phyloP scores from a whole-genome alignment of 1,284 basidiomycete species.

The Papiliotrema terrestris region DNA sequence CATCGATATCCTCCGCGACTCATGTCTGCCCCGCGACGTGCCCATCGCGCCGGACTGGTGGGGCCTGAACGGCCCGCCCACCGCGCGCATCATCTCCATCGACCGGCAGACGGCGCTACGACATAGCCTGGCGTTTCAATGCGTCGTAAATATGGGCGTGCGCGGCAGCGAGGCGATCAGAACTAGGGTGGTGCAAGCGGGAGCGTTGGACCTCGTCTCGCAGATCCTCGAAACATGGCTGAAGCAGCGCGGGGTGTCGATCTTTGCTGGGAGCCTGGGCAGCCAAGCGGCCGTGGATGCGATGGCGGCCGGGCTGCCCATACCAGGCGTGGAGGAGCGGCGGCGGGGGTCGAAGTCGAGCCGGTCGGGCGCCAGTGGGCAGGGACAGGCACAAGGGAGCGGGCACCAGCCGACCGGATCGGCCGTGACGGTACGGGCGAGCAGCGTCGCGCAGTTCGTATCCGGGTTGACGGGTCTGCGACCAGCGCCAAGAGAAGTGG shows the following conservation, averaged over 20 bases:
- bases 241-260: constrained; percentile 63
- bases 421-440: neutral
- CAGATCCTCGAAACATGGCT: constrained; percentile 93
- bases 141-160: constrained; percentile 96
- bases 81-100: constrained; percentile 52
- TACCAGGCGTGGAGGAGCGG: constrained; percentile 36
- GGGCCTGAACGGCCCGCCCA: constrained; percentile 48
- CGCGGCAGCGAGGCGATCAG: constrained; percentile 90
- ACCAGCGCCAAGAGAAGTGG: neutral
- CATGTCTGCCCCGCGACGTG: constrained; percentile 52
- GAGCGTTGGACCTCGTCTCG: constrained; percentile 89
- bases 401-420: neutral
- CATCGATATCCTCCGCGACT: constrained; percentile 85
- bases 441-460: constrained; percentile 1
- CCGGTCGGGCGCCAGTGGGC: neutral
- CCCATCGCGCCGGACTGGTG: constrained; percentile 44
- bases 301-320: constrained; percentile 51
- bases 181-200: constrained; percentile 90
- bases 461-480: neutral
- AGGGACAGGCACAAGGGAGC: neutral
- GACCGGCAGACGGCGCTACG: constrained; percentile 81
- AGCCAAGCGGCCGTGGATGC: constrained; percentile 62
- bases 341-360: neutral
- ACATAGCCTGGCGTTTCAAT: constrained; percentile 92
- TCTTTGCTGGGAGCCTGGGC: constrained; percentile 43